Evolutionary conservation across 176 grass and related monocot species (phyloP).

Genomic region (Pontederia crassipes): DNA sequence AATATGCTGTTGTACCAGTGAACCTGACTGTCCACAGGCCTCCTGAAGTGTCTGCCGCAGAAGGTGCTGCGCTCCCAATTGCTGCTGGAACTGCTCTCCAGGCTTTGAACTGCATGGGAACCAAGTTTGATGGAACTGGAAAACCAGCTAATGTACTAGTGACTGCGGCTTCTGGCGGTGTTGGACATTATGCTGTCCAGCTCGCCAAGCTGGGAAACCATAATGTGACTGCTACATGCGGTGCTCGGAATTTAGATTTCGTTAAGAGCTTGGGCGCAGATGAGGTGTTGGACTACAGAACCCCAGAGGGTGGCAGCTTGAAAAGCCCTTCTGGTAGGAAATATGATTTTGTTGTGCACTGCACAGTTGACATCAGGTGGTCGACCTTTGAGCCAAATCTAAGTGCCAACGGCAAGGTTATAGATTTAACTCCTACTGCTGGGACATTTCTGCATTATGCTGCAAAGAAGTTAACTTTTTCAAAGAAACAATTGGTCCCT

Average conservation of each 20-base stretch:
- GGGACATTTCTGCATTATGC: neutral
- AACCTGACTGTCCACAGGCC: conserved; percentile 27
- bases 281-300: conserved; percentile 9
- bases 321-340: conserved; percentile 7
- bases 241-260: conserved; percentile 1
- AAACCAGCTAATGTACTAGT: conserved; percentile 9
- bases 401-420: conserved; percentile 4
- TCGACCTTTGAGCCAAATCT: conserved; percentile 9
- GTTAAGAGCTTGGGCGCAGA: conserved; percentile 4
- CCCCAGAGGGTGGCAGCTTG: conserved; percentile 1
- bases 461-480: conserved; percentile 7
- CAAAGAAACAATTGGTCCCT: conserved; percentile 6
- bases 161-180: conserved; percentile 1
- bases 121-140: conserved; percentile 40
- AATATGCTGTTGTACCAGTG: conserved; percentile 32
- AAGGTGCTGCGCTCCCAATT: conserved; percentile 30
- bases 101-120: conserved; percentile 16
- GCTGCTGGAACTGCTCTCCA: conserved; percentile 32
- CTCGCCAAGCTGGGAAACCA: conserved; percentile 6
- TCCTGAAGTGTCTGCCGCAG: conserved; percentile 20
- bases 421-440: neutral
- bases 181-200: neutral
- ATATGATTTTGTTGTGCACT: conserved; percentile 5
- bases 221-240: conserved; percentile 1
- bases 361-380: neutral